Conservation (phyloP, 345 rosid species). For the Pugionium cornutum region DNA sequence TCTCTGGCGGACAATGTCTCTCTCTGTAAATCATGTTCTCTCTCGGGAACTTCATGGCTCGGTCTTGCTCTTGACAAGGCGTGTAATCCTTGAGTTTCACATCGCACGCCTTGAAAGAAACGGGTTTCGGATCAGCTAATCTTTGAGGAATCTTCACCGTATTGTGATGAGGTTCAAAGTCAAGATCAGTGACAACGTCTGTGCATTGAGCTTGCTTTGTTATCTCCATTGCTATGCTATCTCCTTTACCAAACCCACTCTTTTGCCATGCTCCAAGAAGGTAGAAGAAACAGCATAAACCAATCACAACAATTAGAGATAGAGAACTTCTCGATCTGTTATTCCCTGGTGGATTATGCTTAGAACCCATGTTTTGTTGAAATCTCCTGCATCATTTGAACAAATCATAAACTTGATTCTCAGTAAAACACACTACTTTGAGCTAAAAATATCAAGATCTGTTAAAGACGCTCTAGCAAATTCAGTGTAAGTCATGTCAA, state of each 20-base stretch:
- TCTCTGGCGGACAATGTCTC: constrained; percentile 63
- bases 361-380: constrained; percentile 50
- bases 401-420: constrained; percentile 5
- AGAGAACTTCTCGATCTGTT: constrained; percentile 50
- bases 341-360: constrained; percentile 44
- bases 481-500: neutral
- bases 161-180: constrained; percentile 73
- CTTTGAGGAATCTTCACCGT: constrained; percentile 50
- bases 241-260: constrained; percentile 72
- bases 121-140: constrained; percentile 26
- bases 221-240: constrained; percentile 52
- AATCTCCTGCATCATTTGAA: constrained; percentile 25
- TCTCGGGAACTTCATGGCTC: constrained; percentile 65
- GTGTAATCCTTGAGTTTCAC: constrained; percentile 56
- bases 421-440: constrained; percentile 5
- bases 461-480: neutral
- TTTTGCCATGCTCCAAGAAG: constrained; percentile 71
- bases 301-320: constrained; percentile 57
- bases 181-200: constrained; percentile 49
- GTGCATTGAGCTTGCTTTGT: constrained; percentile 55
- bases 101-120: constrained; percentile 50
- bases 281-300: constrained; percentile 77
- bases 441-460: constrained; percentile 19
- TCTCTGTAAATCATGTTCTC: constrained; percentile 65
- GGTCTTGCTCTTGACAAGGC: constrained; percentile 66